These are phyloP conservation scores for Xerocomus amazonicus DNA, from an alignment of 1,284 basidiomycete species.

Conservation along the genomic window DNA sequence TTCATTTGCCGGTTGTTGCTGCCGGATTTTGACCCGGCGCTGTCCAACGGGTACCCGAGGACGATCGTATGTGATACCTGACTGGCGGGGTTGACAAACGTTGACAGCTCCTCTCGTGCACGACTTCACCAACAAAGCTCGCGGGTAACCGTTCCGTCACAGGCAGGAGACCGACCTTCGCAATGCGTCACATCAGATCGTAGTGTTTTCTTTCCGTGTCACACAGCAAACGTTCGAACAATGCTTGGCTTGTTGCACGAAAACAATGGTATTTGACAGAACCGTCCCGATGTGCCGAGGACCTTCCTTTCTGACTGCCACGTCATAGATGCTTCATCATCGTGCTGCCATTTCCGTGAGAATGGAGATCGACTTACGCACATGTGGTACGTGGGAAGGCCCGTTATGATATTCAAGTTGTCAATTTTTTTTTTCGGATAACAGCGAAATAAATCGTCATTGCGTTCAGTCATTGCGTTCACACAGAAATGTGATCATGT, in stretches of 20 bases:
- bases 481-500: too few relatives aligned
- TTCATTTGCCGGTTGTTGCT: not conserved
- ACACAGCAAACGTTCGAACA: too few relatives aligned
- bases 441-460: too few relatives aligned
- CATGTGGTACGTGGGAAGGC: slow-evolving; percentile 9
- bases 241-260: not conserved
- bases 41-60: not conserved
- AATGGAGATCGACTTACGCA: not conserved
- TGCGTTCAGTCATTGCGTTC: too few relatives aligned
- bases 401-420: too few relatives aligned
- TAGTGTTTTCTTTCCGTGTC: not conserved
- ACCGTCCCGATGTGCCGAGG: not conserved
- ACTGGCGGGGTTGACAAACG: not conserved
- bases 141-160: too few relatives aligned
- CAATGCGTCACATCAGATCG: not conserved
- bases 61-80: not conserved
- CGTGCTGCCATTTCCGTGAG: not conserved
- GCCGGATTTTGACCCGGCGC: not conserved
- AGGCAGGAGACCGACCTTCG: slow-evolving; percentile 18
- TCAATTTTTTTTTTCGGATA: too few relatives aligned
- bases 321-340: slow-evolving; percentile 11
- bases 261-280: not conserved
- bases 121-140: not conserved
- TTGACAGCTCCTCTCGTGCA: not conserved
- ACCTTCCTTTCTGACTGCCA: slow-evolving; percentile 10